Evolutionary conservation across 805 yeast genomes (phyloP), one percentile per base, ranked within the genome.

Genomic region (Peterozyma xylosa): DNA sequence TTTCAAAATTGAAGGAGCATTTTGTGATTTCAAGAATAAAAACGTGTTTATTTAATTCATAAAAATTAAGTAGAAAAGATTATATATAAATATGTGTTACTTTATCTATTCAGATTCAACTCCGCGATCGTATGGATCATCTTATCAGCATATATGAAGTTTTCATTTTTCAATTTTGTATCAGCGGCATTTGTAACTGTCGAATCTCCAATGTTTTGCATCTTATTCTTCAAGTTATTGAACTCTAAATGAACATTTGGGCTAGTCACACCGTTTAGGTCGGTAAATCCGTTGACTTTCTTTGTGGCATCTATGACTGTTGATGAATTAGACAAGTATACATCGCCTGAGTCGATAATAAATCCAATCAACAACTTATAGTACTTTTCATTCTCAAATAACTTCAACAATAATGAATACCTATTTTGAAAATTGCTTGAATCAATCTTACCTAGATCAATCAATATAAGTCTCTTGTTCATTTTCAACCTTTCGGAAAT

Each of bases 271-370:
- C 44, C 43, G 27, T 35, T 30, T 3, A 38, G 41, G 37, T 48
- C 39, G 35, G 46, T 43, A 14, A 48, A n/a, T 30, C 53, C 52
- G 35, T 50, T 40, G 15, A 48, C 15, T 30, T 35, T 21, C 7
- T 21, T 21, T 21, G 27, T 21, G 7, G 27, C 27, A 21, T 54
- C 53, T 11, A 39, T 45, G 13, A 49, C 40, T 14, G 42, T 32
- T 7, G 48, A 38, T 9, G 37, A 48, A 18, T 49, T 45, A 10
- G 53, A 53, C n/a, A 55, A 42, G 46, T 67, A 68, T 35, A 54
- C 39, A 33, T 66, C 67, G 17, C 74, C 75, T 33, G 70, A 64
- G 46, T 70, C 69, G 18, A 70, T 52, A 51, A 64, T 48, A 14
- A 70, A 60, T 1, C 75, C 74, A 4, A 67, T 38, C 5, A 68